Evolutionary conservation across 2,329 filamentous ascomycete species (phyloP).

Genomic region (Coniochaeta ligniaria): DNA sequence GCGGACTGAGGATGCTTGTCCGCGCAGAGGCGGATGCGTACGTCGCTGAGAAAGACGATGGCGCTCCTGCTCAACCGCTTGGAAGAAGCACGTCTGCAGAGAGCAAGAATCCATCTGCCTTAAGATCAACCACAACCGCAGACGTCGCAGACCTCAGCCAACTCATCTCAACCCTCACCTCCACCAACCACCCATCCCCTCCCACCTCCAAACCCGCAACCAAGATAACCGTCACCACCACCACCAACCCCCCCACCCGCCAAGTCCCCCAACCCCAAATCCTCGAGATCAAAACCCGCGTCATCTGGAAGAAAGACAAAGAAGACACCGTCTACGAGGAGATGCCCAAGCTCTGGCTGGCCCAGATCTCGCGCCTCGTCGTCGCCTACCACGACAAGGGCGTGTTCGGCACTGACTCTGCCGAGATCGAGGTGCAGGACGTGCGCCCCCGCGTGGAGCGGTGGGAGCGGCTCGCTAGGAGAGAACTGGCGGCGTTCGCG

Average conservation of each 20-base stretch:
- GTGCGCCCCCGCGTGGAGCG: constrained; percentile 18
- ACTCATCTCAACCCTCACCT: constrained; percentile 1
- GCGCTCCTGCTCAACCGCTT: not conserved
- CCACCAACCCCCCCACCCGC: constrained; percentile 18
- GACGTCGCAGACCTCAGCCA: constrained; percentile 2
- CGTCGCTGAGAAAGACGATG: constrained; percentile 7
- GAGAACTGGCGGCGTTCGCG: constrained; percentile 21
- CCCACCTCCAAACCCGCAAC: constrained; percentile 1
- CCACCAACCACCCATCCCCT: not conserved
- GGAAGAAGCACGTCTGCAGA: not conserved
- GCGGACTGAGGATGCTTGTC: constrained; percentile 40
- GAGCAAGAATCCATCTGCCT: not conserved
- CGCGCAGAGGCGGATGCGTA: constrained; percentile 56
- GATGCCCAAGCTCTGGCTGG: constrained; percentile 33
- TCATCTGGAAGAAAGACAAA: constrained; percentile 12
- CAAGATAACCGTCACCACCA: constrained; percentile 3
- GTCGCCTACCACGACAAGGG: constrained; percentile 31
- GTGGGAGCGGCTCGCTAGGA: constrained; percentile 28
- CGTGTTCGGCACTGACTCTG: constrained; percentile 17
- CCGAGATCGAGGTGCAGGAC: constrained; percentile 25
- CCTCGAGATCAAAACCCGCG: constrained; percentile 39
- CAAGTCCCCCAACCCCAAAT: constrained; percentile 21
- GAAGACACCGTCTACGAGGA: constrained; percentile 24
- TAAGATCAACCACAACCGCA: not conserved
- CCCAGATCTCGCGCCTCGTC: constrained; percentile 30